Evolutionary conservation across 108 stramenopile species (phyloP).

Genomic region (Cyclotella choctawhatcheeana): DNA sequence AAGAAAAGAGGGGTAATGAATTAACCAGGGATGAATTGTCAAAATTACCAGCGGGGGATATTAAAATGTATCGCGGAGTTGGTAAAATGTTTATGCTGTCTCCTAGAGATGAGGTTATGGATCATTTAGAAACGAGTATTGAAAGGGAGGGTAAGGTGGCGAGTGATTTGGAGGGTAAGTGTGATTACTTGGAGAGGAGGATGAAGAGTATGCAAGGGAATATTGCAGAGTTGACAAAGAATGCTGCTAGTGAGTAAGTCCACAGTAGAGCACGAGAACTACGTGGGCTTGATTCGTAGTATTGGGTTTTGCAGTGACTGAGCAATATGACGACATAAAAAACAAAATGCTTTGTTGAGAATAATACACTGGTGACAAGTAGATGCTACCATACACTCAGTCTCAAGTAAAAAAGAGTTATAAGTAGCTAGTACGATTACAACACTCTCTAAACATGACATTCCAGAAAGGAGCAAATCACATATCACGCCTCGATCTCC

Average conservation of each 20-base stretch:
- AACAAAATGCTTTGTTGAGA: too few species aligned
- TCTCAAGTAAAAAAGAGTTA: too few species aligned
- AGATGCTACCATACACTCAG: too few species aligned
- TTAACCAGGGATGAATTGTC: slow-evolving; percentile 74
- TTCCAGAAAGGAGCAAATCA: too few species aligned
- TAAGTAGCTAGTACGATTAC: too few species aligned
- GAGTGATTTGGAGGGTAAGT: slow-evolving; percentile 69
- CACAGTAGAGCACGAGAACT: too few species aligned
- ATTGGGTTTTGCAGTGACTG: too few species aligned
- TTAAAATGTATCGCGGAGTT: slow-evolving; percentile 68
- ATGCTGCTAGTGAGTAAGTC: slow-evolving; percentile 35
- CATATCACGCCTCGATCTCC: too few species aligned
- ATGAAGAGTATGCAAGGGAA: slow-evolving; percentile 85
- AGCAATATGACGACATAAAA: too few species aligned
- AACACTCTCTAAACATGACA: too few species aligned
- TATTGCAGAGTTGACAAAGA: slow-evolving; percentile 71
- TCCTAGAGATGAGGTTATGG: slow-evolving; percentile 54
- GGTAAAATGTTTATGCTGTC: slow-evolving; percentile 89
- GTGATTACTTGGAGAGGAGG: slow-evolving; percentile 83
- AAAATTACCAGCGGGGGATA: slow-evolving; percentile 48
- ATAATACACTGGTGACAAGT: too few species aligned
- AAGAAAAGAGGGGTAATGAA: slow-evolving; percentile 69
- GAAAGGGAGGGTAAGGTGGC: slow-evolving; percentile 58
- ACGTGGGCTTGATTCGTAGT: too few species aligned
- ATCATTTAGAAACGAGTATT: slow-evolving; percentile 60